A percentile compares a stretch with the other conserved stretches of the same genome.
Conservation (phyloP, 805 yeast species). For the Saturnispora hagleri region DNA sequence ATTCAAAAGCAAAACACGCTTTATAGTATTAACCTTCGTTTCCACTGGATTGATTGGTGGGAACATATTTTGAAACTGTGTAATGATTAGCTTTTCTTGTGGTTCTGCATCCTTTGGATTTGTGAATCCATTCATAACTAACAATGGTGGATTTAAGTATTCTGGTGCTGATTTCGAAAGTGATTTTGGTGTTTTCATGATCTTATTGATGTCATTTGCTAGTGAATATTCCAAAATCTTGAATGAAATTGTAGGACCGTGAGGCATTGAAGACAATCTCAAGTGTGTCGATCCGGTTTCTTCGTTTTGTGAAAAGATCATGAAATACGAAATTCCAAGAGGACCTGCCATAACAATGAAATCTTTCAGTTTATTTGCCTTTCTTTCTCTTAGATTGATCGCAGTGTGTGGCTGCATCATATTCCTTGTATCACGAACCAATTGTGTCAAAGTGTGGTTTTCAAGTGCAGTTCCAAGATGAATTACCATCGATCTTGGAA, state of each 20-base stretch:
- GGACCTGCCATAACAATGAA: slow-evolving; percentile 99
- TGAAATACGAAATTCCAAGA: slow-evolving; percentile 79
- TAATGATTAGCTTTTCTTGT: slow-evolving; percentile 73
- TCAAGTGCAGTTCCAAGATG: slow-evolving; percentile 66
- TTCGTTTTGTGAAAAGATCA: slow-evolving; percentile 77
- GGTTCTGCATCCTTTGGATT: slow-evolving; percentile 55
- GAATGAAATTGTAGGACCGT: slow-evolving; percentile 91
- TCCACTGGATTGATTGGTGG: slow-evolving; percentile 88
- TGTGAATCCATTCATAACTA: slow-evolving; percentile 86
- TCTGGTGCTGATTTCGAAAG: slow-evolving; percentile 55
- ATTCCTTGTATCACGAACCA: slow-evolving; percentile 78
- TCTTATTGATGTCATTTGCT: slow-evolving; percentile 65
- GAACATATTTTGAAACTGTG: slow-evolving; percentile 90
- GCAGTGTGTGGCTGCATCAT: slow-evolving; percentile 98
- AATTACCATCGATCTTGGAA: slow-evolving; percentile 92
- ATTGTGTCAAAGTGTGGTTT: slow-evolving; percentile 73
- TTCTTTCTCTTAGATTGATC: slow-evolving; percentile 74
- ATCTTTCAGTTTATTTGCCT: slow-evolving; percentile 79
- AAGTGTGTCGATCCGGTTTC: slow-evolving; percentile 71
- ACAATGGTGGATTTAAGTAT: slow-evolving; percentile 70
- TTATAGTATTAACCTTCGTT: slow-evolving; percentile 65
- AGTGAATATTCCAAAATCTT: slow-evolving; percentile 68
- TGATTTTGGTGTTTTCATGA: slow-evolving; percentile 72
- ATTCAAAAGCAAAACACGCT: slow-evolving; percentile 76
- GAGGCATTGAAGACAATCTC: slow-evolving; percentile 78